Evolutionary conservation across 208 protist species (phyloP), one percentile per base, ranked within the genome.

Genomic region (Leishmania turanica): DNA sequence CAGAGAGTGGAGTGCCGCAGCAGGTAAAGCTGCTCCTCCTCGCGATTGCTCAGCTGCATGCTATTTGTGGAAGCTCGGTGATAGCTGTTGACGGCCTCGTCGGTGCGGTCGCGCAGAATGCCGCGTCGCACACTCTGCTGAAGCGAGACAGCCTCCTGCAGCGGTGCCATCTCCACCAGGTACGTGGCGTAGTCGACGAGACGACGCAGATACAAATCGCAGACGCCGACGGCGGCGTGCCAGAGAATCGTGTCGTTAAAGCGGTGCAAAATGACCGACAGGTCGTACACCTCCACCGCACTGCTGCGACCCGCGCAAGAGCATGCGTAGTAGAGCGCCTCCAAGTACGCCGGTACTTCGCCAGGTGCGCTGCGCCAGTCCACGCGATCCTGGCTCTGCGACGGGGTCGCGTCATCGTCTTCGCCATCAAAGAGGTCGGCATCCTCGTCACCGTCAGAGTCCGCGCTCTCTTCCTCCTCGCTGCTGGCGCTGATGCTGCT

Each of bases 101-200:
- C 85, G 13, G 87, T 88, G 45, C 88, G 82, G 73, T 91, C 87
- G 15, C 88, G 87, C 68, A 92, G 71, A 31, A 76, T 80, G 13
- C 83, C 85, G 64, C 88, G 86, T 71, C 90, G 86, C 53, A 91
- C 84, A 56, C 89, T 93, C 60, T 89, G 86, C 60, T 91, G 88
- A 40, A 96, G 81, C 17, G 92, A 88, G 37, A 97, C 95, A 64
- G 92, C 92, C 78, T 95, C 94, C 66, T 95, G 92, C 27, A 97
- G 77, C 15, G 89, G 95, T 13, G 88, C 89, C 92, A 96, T 95
- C 68, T 93, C 92, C 7, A 95, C 84, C 13, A 96, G 71, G 81
- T 97, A 97, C 17, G 87, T 91, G 45, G 86, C 87, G 84, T 96
- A 97, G 82, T 96, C 93, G 66, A 97, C 92, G 21, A 93, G 86